Evolutionary conservation across 805 yeast genomes (phyloP).

Genomic region (Candida taoyuanica): DNA sequence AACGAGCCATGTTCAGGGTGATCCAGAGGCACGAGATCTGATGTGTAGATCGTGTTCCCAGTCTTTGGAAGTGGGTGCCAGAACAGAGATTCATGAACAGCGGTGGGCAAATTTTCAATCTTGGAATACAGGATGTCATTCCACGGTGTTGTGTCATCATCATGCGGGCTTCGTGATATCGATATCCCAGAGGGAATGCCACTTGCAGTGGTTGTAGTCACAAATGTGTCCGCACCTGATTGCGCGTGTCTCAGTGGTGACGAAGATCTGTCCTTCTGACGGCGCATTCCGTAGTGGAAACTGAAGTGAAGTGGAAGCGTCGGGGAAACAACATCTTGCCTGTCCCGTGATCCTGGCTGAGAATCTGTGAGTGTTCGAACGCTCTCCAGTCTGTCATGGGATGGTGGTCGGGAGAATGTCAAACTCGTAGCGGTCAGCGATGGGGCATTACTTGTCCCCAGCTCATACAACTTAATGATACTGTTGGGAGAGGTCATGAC

Average conservation of each 20-base stretch:
- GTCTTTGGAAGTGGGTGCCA: background rate
- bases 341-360: background rate
- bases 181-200: background rate
- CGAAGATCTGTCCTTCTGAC: background rate
- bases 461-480: background rate
- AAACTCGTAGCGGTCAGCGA: background rate
- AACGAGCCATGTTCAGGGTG: constrained; percentile 1
- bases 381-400: background rate
- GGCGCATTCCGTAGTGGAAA: background rate
- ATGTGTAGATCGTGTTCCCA: constrained; percentile 1
- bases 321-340: background rate
- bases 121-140: constrained; percentile 3
- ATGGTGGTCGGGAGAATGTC: background rate
- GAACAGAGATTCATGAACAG: background rate
- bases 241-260: background rate
- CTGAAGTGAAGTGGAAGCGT: background rate
- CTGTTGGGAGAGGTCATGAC: background rate
- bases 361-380: background rate
- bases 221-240: no score
- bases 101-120: constrained; percentile 17
- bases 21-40: background rate
- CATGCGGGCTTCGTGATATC: background rate
- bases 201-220: no score
- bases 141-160: background rate
- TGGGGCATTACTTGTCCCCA: background rate